A percentile compares a stretch with the other conserved stretches of the same genome.
phyloP scores from a whole-genome alignment of 345 rosid genomes.

The Melaleuca alternifolia region DNA sequence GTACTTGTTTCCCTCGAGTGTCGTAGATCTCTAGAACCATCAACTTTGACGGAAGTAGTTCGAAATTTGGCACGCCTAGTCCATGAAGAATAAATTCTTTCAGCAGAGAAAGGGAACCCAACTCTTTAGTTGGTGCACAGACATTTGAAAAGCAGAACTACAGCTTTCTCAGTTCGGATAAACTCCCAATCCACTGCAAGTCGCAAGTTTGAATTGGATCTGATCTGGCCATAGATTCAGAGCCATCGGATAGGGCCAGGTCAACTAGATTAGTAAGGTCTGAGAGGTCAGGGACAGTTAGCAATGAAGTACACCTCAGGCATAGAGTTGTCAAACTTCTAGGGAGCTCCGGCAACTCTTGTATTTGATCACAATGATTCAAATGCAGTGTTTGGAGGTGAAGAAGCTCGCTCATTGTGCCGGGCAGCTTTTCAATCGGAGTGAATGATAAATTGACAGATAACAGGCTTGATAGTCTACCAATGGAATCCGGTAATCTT shows the following conservation, averaged over 20 bases:
- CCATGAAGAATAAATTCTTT: too few relatives aligned
- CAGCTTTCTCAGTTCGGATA: too few relatives aligned
- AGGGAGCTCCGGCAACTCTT: not conserved
- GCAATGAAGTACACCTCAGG: rapidly evolving
- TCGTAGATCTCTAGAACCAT: not conserved
- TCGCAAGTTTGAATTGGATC: not conserved
- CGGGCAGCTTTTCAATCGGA: not conserved
- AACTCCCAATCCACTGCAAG: too few relatives aligned
- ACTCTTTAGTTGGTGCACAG: too few relatives aligned
- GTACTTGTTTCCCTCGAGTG: not conserved
- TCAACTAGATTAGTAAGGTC: not conserved
- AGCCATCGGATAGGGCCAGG: not conserved
- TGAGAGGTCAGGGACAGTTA: not conserved
- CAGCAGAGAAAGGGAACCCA: too few relatives aligned
- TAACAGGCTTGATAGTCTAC: rapidly evolving
- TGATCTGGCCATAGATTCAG: too few relatives aligned
- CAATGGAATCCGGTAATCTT: not conserved
- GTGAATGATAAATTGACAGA: rapidly evolving
- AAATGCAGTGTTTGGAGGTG: not conserved
- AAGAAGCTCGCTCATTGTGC: not conserved
- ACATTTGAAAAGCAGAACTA: too few relatives aligned
- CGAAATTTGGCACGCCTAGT: too few relatives aligned
- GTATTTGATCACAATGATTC: rapidly evolving
- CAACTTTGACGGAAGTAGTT: too few relatives aligned
- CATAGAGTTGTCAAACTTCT: not conserved